A percentile compares a stretch with the other conserved stretches of the same genome.
Conservation (phyloP, 2,329 filamentous ascomycete genomes). For the Penicillium hordei region DNA sequence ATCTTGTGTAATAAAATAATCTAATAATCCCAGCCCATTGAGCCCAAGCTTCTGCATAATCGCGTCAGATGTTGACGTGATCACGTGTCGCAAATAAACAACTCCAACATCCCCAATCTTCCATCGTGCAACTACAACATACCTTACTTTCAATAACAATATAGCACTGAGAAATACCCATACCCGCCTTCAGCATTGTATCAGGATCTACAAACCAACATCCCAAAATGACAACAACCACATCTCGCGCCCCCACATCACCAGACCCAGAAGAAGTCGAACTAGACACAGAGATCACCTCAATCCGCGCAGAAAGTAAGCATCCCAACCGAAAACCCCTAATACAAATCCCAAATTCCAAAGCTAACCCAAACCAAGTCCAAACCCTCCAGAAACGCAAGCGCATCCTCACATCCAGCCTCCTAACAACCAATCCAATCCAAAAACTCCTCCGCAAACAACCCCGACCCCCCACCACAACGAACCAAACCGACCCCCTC, state of each 20-base stretch:
- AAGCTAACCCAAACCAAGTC: conserved; percentile 33
- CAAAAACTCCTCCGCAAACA: conserved; percentile 33
- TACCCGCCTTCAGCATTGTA: too few species aligned
- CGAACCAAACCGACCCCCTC: conserved; percentile 23
- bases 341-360: not conserved
- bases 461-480: conserved; percentile 5
- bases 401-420: conserved; percentile 42
- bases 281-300: conserved; percentile 44
- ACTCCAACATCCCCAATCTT: not conserved
- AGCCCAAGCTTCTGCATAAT: not conserved
- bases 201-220: not conserved
- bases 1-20: not conserved
- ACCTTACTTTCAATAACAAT: not conserved
- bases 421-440: conserved; percentile 42
- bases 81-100: conserved; percentile 5
- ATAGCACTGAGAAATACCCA: not conserved
- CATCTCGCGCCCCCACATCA: conserved; percentile 5
- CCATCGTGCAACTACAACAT: not conserved
- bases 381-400: conserved; percentile 40
- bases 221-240: conserved; percentile 9
- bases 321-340: not conserved
- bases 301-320: conserved; percentile 45
- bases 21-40: not conserved
- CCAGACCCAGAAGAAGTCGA: conserved; percentile 27
- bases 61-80: not conserved